Base-by-base conservation (phyloP, 139 green algal species). In the Closterium sp. region DNA sequence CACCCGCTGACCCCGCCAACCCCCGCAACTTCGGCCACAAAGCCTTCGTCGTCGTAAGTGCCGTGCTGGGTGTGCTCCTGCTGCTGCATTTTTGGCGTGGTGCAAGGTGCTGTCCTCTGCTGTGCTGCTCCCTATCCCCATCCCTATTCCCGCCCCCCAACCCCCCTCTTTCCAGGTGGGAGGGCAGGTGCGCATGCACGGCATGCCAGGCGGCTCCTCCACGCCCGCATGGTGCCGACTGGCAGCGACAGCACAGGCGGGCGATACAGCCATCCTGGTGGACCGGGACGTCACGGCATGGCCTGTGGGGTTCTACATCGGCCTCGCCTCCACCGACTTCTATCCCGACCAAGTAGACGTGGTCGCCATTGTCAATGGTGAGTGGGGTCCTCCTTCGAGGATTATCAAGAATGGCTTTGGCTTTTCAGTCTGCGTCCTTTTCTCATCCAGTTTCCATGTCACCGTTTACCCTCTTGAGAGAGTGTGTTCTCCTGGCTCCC, bases 11-110 rank as follows among this genome's bases (percentile, higher is more conserved):
- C 9, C 17, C 89, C 31, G 0, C 34, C 70, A 31, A 31, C 30
- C 89, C 89, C 10, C 89, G 89, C 32, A 90, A 92, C 70, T 28
- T 93, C 9, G 90, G 90, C 29, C 24, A 93, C 85, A 90, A 93
- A 30, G 90, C 42, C 27, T 85, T 93, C 32, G 90, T 85, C 31
- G 90, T 93, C 29, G 90, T 93, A 22, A 7, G 86, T 91, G 88
- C 31, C 11, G 45, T 70, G 45, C 45, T 70, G 1, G 1, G 45
- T 70, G 45, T 2, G 45, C 45, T 73, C 17, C 50, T 73, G 50
- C 4, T 45, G 27, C 73, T 30, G 38, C 38, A 9, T 45, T 38
- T 38, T 4, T 38, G 32, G 38, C 4, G 38, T 45, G 38, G 38
- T 45, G 38, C 38, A 45, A 11, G 38, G 38, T 45, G 38, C 38